phyloP scores from a whole-genome alignment of 1,139 yeast genomes.

The Yamadazyma membranifaciens region DNA sequence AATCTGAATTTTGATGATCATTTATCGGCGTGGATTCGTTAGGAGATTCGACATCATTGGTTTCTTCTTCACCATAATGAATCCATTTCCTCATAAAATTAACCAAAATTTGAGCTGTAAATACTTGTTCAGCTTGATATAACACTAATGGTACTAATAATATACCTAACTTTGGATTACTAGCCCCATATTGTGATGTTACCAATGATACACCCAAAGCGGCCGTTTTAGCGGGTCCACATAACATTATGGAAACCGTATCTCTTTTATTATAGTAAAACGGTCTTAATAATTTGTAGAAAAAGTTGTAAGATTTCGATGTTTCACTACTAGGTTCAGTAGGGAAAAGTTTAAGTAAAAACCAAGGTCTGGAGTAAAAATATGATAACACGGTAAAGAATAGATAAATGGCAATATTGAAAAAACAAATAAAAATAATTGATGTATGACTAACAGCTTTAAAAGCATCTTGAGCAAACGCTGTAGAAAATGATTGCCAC shows the following conservation, averaged over 20 bases:
- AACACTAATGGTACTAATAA: constrained; percentile 77
- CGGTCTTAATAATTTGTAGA: constrained; percentile 51
- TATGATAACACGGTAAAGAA: constrained; percentile 68
- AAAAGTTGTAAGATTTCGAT: constrained; percentile 37
- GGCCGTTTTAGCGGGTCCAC: constrained; percentile 93
- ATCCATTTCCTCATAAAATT: constrained; percentile 69
- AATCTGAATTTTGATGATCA: not conserved
- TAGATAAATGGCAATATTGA: constrained; percentile 74
- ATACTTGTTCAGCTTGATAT: constrained; percentile 84
- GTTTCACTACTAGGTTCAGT: constrained; percentile 46
- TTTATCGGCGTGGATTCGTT: constrained; percentile 2
- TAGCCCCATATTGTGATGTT: constrained; percentile 73
- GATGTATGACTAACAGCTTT: constrained; percentile 65
- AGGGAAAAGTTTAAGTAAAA: constrained; percentile 42
- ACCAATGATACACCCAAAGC: constrained; percentile 84
- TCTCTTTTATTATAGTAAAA: constrained; percentile 71
- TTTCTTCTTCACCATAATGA: constrained; percentile 32
- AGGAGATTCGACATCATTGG: constrained; percentile 12
- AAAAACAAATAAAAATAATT: constrained; percentile 72
- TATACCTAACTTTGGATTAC: constrained; percentile 62
- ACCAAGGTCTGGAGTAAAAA: constrained; percentile 59
- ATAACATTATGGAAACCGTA: constrained; percentile 75
- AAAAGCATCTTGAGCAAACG: constrained; percentile 80
- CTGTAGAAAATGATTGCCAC: constrained; percentile 86
- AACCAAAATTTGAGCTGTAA: constrained; percentile 69